Base-by-base conservation (phyloP, 2,329 filamentous ascomycete species). In the Pyrenochaeta sp. region DNA sequence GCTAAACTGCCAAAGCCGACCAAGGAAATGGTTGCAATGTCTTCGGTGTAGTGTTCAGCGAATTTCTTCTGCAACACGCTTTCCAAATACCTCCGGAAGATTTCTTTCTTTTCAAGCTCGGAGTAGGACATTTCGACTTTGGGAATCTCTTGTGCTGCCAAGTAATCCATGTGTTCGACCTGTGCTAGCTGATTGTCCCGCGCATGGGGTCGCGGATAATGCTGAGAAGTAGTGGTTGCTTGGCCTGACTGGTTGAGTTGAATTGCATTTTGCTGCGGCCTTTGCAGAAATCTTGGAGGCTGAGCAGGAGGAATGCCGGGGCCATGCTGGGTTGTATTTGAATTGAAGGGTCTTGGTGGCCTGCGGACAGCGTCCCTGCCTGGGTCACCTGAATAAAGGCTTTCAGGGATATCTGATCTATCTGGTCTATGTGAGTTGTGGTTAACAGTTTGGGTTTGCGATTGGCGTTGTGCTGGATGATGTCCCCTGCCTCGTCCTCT, bases 1-100 rank as follows among this genome's bases (percentile, higher is more conserved):
- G 83, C 82, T 32, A 95, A 77, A 65, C 90, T 95, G 4, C 90
- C 91, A 63, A 94, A 95, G 60, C 87, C 90, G 57, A 84, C 84
- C 10, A 95, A 76, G 39, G 84, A 77, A n/a, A 93, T 80, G 37
- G 81, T 81, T 7, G 50, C 53, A 21, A 71, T 60, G 10, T 74
- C 63, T 43, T 88, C 84, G 5, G 68, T 59, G 31, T 74, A 67
- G 7, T 79, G 72, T 7, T 74, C 67, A 5, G 73, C 65, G 35
- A 90, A 81, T 2, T 81, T 80, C 38, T 81, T 68, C 38, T 80
- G 81, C 51, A 88, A 88, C 15, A 89, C 79, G 7, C 69, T 56
- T 65, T 93, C 85, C 11, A 95, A 80, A 18, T 74, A 73, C 31
- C 73, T 63, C 35, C 89, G 82, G 55, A 95, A 92, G 0, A 69